Conservation (phyloP, 352 stramenopile genomes). For the Pythium grandisporangium region DNA sequence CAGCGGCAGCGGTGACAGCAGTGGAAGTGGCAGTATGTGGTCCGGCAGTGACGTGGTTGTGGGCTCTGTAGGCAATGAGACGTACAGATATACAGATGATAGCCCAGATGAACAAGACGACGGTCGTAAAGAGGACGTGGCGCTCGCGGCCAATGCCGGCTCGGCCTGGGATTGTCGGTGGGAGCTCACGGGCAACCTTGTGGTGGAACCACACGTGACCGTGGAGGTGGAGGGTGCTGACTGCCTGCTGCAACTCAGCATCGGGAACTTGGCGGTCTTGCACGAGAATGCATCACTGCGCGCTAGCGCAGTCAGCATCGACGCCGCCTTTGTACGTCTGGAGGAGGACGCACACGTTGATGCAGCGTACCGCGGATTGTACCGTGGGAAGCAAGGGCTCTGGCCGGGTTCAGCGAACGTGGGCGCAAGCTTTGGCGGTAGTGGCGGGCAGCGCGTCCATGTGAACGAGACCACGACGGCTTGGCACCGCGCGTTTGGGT, state of each 20-base stretch:
- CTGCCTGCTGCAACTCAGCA: constrained; percentile 39
- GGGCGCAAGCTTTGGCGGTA: constrained; percentile 48
- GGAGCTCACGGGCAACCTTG: constrained; percentile 48
- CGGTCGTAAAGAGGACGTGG: too few relatives aligned
- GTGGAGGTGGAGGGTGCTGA: constrained; percentile 38
- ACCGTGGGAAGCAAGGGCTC: constrained; percentile 14
- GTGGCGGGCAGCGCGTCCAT: constrained; percentile 28
- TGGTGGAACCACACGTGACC: constrained; percentile 21
- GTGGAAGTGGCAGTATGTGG: too few relatives aligned
- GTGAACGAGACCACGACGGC: constrained; percentile 20
- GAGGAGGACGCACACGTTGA: constrained; percentile 23
- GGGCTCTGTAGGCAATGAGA: too few relatives aligned
- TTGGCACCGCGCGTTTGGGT: constrained; percentile 19
- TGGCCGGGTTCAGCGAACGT: constrained; percentile 26
- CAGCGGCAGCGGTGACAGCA: too few relatives aligned
- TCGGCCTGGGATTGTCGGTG: constrained; percentile 35
- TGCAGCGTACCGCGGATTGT: constrained; percentile 23
- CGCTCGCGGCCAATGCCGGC: background rate
- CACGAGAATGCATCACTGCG: constrained; percentile 17
- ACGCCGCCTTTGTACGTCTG: constrained; percentile 55
- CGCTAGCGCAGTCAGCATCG: constrained; percentile 36
- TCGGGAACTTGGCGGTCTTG: constrained; percentile 46
- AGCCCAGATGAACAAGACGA: too few relatives aligned
- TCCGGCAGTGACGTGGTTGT: too few relatives aligned
- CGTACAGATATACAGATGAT: too few relatives aligned